These are phyloP conservation scores for Vickermania spadyakhi DNA, from an alignment of 208 protist genomes.

Conservation along the genomic window DNA sequence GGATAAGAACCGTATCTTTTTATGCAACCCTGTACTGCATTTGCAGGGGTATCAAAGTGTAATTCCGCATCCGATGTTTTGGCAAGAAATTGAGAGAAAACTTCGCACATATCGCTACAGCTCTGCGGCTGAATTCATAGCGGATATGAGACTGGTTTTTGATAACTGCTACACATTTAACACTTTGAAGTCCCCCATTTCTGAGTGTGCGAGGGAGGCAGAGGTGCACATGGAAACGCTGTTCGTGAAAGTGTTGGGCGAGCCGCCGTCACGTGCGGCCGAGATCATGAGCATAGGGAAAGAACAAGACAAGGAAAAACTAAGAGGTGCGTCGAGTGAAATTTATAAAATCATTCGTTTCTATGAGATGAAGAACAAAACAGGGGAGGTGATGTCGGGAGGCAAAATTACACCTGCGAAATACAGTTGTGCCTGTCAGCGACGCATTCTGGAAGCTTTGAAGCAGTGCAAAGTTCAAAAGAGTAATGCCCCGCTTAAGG, in stretches of 20 bases:
- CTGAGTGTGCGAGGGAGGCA: constrained; percentile 31
- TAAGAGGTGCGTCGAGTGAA: constrained; percentile 21
- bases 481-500: too few relatives aligned
- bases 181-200: constrained; percentile 25
- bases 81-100: constrained; percentile 38
- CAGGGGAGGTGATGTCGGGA: constrained; percentile 5
- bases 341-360: constrained; percentile 30
- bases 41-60: constrained; percentile 38
- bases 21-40: constrained; percentile 28
- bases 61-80: constrained; percentile 57
- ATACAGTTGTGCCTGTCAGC: constrained; percentile 43
- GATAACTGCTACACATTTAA: constrained; percentile 83
- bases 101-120: constrained; percentile 60
- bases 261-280: constrained; percentile 23
- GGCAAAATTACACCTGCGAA: constrained; percentile 35
- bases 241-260: constrained; percentile 59
- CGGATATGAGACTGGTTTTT: constrained; percentile 73
- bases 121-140: constrained; percentile 41
- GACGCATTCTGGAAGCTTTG: constrained; percentile 47
- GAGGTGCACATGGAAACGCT: constrained; percentile 75
- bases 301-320: constrained; percentile 3
- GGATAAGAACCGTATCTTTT: constrained; percentile 36
- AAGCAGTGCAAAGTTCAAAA: constrained; percentile 5
- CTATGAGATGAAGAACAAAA: constrained; percentile 38
- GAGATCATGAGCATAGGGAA: constrained; percentile 29